Percentiles rank a stretch among this genome's conserved stretches.
Conservation (phyloP, 2,329 filamentous ascomycete species). For the Emergomyces orientalis region DNA sequence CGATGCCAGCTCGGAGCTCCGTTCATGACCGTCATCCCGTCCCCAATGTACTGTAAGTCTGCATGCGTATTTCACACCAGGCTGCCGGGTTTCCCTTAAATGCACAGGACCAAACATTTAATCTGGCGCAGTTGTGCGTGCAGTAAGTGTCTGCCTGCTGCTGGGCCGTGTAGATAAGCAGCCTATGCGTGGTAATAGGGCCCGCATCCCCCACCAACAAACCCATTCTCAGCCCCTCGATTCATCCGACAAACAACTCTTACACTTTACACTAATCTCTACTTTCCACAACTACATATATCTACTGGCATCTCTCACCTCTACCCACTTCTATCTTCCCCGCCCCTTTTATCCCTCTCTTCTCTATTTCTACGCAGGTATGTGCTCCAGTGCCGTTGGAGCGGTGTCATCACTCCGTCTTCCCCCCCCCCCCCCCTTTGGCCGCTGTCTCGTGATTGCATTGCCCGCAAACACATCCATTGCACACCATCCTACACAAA, state of each 20-base stretch:
- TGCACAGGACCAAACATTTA: not conserved
- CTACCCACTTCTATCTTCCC: not conserved
- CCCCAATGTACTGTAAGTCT: too few relatives aligned
- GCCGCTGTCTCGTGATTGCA: not conserved
- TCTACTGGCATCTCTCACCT: not conserved
- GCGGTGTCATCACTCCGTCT: not conserved
- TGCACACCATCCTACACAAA: not conserved
- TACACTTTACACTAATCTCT: too few relatives aligned
- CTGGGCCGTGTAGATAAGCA: not conserved
- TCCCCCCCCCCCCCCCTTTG: not conserved
- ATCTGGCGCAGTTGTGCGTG: too few relatives aligned
- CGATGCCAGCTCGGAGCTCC: not conserved
- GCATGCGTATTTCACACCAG: not conserved
- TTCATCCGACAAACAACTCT: not conserved
- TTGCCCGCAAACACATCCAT: not conserved
- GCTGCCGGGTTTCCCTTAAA: not conserved
- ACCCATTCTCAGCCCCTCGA: not conserved
- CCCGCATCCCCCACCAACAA: not conserved
- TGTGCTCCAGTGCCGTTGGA: not conserved
- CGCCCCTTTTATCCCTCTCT: too few relatives aligned
- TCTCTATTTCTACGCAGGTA: not conserved
- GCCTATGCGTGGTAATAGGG: not conserved
- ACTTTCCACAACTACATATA: not conserved
- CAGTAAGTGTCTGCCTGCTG: too few relatives aligned
- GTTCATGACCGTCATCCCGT: too few relatives aligned